These are phyloP conservation scores for Leccinum rimulosum DNA, from an alignment of 768 basidiomycete species.

Conservation along the genomic window DNA sequence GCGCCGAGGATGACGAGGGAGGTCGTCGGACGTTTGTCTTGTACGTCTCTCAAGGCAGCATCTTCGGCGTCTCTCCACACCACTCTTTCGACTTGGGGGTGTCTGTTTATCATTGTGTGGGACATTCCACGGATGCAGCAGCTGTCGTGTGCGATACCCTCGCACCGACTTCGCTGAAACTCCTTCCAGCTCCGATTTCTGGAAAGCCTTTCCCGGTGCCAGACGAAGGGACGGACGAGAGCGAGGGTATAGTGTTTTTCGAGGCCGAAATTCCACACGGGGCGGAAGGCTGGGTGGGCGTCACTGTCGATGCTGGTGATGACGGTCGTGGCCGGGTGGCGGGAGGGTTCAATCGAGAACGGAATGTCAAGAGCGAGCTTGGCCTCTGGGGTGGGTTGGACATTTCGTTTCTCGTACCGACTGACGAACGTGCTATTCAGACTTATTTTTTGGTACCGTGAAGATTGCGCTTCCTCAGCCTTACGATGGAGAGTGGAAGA, in stretches of 20 bases:
- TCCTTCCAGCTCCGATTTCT: slow-evolving; percentile 60
- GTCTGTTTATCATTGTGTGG: slow-evolving; percentile 46
- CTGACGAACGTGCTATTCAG: slow-evolving; percentile 31
- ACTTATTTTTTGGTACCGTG: slow-evolving; percentile 35
- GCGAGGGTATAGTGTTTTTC: slow-evolving; percentile 68
- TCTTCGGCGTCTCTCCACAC: slow-evolving; percentile 51
- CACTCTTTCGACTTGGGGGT: slow-evolving; percentile 43
- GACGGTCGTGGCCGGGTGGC: slow-evolving; percentile 61
- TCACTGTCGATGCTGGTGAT: slow-evolving; percentile 47
- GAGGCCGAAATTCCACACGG: slow-evolving; percentile 43
- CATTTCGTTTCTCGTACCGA: not conserved
- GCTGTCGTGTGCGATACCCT: slow-evolving; percentile 38
- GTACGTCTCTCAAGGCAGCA: slow-evolving; percentile 59
- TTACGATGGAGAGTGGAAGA: slow-evolving; percentile 35
- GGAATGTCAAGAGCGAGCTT: slow-evolving; percentile 32
- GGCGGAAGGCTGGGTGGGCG: slow-evolving; percentile 45
- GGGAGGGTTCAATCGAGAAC: slow-evolving; percentile 46
- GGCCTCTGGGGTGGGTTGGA: slow-evolving; percentile 41
- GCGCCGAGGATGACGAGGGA: not conserved
- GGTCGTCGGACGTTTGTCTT: slow-evolving; percentile 43
- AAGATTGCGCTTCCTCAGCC: slow-evolving; percentile 34
- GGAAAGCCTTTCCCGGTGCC: slow-evolving; percentile 62
- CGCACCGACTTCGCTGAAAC: slow-evolving; percentile 48
- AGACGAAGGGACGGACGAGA: slow-evolving; percentile 68
- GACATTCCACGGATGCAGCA: slow-evolving; percentile 17